Percentiles rank a stretch among this genome's conserved stretches.
These are phyloP conservation scores for Candida andamanensis DNA, from an alignment of 805 yeast species.

Conservation along the genomic window DNA sequence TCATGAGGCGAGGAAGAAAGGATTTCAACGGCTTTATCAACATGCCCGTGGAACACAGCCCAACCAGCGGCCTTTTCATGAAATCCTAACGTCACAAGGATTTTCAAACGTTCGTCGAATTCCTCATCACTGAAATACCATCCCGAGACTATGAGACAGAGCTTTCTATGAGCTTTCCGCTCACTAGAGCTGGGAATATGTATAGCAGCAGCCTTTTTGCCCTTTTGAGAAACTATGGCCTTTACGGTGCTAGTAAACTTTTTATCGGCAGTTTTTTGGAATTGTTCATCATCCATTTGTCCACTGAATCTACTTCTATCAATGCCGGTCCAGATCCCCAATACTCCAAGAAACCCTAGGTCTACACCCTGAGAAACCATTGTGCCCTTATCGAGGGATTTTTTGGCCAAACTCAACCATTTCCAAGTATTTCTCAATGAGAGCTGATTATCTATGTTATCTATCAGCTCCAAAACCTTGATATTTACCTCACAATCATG, in stretches of 20 bases:
- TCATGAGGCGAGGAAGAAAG: slow-evolving; percentile 69
- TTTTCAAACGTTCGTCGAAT: slow-evolving; percentile 60
- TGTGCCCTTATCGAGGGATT: slow-evolving; percentile 56
- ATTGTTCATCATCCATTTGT: no score
- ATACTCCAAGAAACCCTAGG: slow-evolving; percentile 81
- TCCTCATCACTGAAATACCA: slow-evolving; percentile 81
- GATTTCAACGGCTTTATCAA: slow-evolving; percentile 74
- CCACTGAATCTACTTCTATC: slow-evolving; percentile 44
- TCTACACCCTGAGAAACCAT: slow-evolving; percentile 70
- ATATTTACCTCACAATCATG: slow-evolving; percentile 62
- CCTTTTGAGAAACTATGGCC: slow-evolving; percentile 46
- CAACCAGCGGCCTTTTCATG: slow-evolving; percentile 94
- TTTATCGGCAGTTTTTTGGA: slow-evolving; percentile 25
- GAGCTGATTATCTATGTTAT: slow-evolving; percentile 47
- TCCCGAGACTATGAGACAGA: slow-evolving; percentile 82
- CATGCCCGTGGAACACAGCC: slow-evolving; percentile 93
- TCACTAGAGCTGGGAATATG: slow-evolving; percentile 43
- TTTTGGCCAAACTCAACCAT: slow-evolving; percentile 76
- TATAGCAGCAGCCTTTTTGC: slow-evolving; percentile 42
- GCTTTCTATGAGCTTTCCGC: slow-evolving; percentile 60
- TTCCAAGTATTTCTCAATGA: slow-evolving; percentile 76
- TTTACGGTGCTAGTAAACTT: slow-evolving; percentile 49
- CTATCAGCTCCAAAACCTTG: slow-evolving; percentile 49
- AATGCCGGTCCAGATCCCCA: slow-evolving; percentile 83
- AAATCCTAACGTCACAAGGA: slow-evolving; percentile 52